A percentile compares a stretch with the other conserved stretches of the same genome.
These are phyloP conservation scores for Penicillium aurantiogriseum DNA, from an alignment of 2,329 filamentous ascomycete species.

Conservation along the genomic window DNA sequence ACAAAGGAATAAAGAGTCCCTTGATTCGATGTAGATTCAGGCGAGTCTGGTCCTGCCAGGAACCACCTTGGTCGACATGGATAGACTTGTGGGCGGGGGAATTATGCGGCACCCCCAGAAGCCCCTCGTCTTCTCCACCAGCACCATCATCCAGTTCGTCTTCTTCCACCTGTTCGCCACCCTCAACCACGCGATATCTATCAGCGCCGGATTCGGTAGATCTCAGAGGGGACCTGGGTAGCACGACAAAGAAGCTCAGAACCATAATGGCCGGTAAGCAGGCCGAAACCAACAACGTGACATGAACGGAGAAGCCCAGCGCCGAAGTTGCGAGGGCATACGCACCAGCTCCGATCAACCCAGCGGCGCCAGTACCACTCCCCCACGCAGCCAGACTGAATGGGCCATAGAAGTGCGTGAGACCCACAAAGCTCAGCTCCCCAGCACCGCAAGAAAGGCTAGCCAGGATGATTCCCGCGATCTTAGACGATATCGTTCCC, in stretches of 20 bases:
- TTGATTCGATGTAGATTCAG: conserved; percentile 63
- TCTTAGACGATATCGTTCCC: conserved; percentile 68
- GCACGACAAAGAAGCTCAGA: conserved; percentile 76
- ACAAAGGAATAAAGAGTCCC: conserved; percentile 70
- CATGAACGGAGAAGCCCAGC: conserved; percentile 69
- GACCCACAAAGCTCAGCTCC: conserved; percentile 83
- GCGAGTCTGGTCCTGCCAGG: conserved; percentile 42
- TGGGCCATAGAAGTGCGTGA: conserved; percentile 91
- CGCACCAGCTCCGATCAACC: conserved; percentile 78
- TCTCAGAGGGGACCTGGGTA: conserved; percentile 68
- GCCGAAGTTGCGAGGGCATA: conserved; percentile 85
- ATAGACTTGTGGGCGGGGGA: conserved; percentile 21
- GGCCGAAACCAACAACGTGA: conserved; percentile 73
- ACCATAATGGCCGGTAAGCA: conserved; percentile 78
- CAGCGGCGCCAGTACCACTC: conserved; percentile 85
- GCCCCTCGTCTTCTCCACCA: conserved; percentile 30
- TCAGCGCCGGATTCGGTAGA: conserved; percentile 42
- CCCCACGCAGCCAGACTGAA: conserved; percentile 89
- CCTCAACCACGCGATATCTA: conserved; percentile 56
- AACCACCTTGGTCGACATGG: conserved; percentile 7
- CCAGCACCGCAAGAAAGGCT: conserved; percentile 83
- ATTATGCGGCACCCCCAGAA: conserved; percentile 27
- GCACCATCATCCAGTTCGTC: conserved; percentile 29
- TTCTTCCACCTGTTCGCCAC: conserved; percentile 41
- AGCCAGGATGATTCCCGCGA: conserved; percentile 79